These are phyloP conservation scores for Dothideomycetes sp. DNA, from an alignment of 2,329 filamentous ascomycete species.

Conservation along the genomic window DNA sequence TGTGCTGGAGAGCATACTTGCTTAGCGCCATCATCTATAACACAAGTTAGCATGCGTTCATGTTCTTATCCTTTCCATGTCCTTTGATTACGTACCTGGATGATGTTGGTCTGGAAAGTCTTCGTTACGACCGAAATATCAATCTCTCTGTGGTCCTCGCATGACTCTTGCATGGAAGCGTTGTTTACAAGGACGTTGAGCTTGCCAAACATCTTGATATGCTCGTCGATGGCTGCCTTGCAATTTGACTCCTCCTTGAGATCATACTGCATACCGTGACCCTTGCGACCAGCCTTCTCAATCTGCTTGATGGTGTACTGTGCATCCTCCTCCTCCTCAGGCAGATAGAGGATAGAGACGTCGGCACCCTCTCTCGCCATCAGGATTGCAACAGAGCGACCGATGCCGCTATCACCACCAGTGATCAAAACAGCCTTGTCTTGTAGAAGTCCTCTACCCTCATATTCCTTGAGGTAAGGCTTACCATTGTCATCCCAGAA, in stretches of 20 bases:
- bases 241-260: conserved; percentile 44
- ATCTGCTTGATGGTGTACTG: conserved; percentile 45
- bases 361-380: conserved; percentile 51
- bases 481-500: conserved; percentile 24
- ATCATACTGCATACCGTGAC: conserved; percentile 40
- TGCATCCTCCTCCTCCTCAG: conserved; percentile 49
- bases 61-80: too few species aligned
- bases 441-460: conserved; percentile 23
- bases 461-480: conserved; percentile 24
- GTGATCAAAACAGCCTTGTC: conserved; percentile 23
- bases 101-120: conserved; percentile 48
- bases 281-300: conserved; percentile 41
- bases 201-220: conserved; percentile 39
- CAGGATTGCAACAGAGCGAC: conserved; percentile 45
- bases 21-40: conserved; percentile 52
- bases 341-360: conserved; percentile 46
- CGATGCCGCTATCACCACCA: conserved; percentile 32
- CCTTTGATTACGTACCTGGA: too few species aligned
- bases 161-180: conserved; percentile 48
- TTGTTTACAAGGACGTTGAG: conserved; percentile 49
- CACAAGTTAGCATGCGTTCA: too few species aligned
- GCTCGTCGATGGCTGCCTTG: conserved; percentile 42
- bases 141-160: conserved; percentile 44
- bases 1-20: conserved; percentile 47
- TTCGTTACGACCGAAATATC: conserved; percentile 46